Evolutionary conservation across 2,329 filamentous ascomycete species (phyloP).

Genomic region (Pyricularia sp.): DNA sequence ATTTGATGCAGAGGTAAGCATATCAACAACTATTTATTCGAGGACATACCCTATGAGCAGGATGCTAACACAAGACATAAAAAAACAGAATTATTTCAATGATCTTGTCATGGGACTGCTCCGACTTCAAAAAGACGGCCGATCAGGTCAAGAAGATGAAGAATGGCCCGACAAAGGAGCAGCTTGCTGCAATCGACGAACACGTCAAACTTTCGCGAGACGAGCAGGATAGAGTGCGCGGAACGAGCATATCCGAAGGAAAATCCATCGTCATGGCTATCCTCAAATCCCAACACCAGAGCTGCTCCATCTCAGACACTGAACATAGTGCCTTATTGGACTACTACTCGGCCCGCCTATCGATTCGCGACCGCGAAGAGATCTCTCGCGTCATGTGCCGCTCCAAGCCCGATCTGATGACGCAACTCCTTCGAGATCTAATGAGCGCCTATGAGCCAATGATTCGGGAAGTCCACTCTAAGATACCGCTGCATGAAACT

Average conservation of each 20-base stretch:
- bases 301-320: constrained; percentile 35
- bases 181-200: constrained; percentile 49
- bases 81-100: constrained; percentile 57
- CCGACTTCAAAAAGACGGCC: constrained; percentile 57
- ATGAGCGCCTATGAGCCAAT: constrained; percentile 65
- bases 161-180: constrained; percentile 47
- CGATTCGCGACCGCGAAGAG: constrained; percentile 63
- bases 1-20: constrained; percentile 51
- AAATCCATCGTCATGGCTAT: constrained; percentile 60
- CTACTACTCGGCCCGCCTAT: constrained; percentile 62
- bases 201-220: constrained; percentile 43
- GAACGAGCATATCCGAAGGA: constrained; percentile 37
- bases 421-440: constrained; percentile 53
- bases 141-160: constrained; percentile 56
- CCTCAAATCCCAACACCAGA: constrained; percentile 42
- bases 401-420: constrained; percentile 63
- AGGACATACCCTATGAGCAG: background rate
- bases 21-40: background rate
- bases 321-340: constrained; percentile 57
- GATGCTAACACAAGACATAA: background rate
- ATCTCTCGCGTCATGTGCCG: constrained; percentile 59
- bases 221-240: constrained; percentile 46
- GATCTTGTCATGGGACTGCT: constrained; percentile 63
- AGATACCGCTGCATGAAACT: constrained; percentile 61
- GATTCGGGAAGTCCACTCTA: constrained; percentile 61